Conservation (phyloP, 768 basidiomycete genomes). For the Cystobasidium ongulense region DNA sequence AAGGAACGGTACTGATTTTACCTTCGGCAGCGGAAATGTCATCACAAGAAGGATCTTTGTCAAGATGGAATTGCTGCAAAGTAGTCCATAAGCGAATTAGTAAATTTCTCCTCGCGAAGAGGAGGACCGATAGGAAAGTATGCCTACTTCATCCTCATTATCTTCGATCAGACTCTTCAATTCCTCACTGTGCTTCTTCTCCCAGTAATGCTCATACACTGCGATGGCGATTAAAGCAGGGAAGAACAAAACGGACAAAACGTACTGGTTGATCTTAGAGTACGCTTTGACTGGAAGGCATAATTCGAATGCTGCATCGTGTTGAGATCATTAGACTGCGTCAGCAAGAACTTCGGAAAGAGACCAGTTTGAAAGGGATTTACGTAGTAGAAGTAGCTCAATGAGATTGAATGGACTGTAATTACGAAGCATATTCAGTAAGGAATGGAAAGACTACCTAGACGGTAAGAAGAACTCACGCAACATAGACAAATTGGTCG, state of each 20-base stretch:
- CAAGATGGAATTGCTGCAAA: slow-evolving; percentile 23
- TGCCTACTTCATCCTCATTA: slow-evolving; percentile 18
- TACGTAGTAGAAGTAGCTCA: slow-evolving; percentile 33
- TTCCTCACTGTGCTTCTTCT: background rate
- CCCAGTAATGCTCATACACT: slow-evolving; percentile 46
- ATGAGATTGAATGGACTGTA: slow-evolving; percentile 18
- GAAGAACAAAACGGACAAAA: slow-evolving; percentile 48
- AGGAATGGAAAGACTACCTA: background rate
- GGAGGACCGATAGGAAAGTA: slow-evolving; percentile 31
- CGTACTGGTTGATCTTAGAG: slow-evolving; percentile 43
- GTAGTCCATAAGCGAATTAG: background rate
- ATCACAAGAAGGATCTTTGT: background rate
- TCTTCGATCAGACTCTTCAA: background rate
- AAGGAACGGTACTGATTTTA: slow-evolving; percentile 44
- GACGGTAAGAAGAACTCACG: slow-evolving; percentile 12
- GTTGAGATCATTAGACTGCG: background rate
- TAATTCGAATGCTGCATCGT: slow-evolving; percentile 40
- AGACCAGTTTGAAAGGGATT: background rate
- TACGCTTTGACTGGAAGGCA: slow-evolving; percentile 43
- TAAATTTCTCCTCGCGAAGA: background rate
- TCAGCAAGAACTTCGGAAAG: background rate
- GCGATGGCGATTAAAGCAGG: slow-evolving; percentile 43
- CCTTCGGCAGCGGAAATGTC: slow-evolving; percentile 38
- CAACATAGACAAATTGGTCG: slow-evolving; percentile 46
- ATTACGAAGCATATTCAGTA: background rate